A percentile compares a stretch with the other conserved stretches of the same genome.
phyloP scores from a whole-genome alignment of 2,329 filamentous ascomycete genomes.

The Alternaria ventricosa region DNA sequence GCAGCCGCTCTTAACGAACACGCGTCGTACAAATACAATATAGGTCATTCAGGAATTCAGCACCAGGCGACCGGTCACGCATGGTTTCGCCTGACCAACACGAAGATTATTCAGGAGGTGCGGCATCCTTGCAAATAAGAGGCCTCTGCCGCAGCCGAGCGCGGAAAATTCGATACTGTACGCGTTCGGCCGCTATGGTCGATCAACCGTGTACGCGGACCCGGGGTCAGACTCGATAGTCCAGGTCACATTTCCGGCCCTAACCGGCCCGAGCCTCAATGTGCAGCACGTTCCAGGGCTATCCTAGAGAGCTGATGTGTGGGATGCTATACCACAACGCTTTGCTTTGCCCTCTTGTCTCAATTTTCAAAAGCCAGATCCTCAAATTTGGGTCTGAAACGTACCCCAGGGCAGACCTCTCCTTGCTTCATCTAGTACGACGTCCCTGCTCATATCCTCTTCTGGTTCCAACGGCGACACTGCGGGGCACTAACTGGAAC shows the following conservation, averaged over 20 bases:
- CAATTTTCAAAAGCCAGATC: background rate
- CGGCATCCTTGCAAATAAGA: constrained; percentile 18
- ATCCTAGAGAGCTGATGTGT: constrained; percentile 11
- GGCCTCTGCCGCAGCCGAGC: constrained; percentile 20
- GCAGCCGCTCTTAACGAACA: constrained; percentile 20
- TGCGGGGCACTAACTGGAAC: constrained; percentile 1
- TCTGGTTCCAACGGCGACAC: constrained; percentile 4
- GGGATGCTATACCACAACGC: constrained; percentile 14
- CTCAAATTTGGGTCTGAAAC: constrained; percentile 8
- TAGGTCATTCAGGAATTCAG: constrained; percentile 11
- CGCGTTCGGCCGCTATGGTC: constrained; percentile 30
- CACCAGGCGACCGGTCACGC: constrained; percentile 13
- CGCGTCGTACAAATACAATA: constrained; percentile 37
- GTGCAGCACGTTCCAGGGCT: constrained; percentile 28
- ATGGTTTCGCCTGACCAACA: constrained; percentile 18
- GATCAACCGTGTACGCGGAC: constrained; percentile 36
- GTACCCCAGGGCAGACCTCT: background rate
- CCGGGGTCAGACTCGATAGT: constrained; percentile 23
- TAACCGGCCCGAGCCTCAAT: constrained; percentile 40
- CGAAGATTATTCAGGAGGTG: constrained; percentile 13
- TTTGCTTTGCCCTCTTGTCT: constrained; percentile 14
- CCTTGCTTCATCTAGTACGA: constrained; percentile 18
- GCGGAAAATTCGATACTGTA: constrained; percentile 26
- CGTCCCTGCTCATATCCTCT: constrained; percentile 1
- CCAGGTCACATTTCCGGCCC: constrained; percentile 33